Percentiles rank a stretch among this genome's conserved stretches.
These are phyloP conservation scores for Spinacia oleracea DNA, from an alignment of 179 eudicot species.

Conservation along the genomic window DNA sequence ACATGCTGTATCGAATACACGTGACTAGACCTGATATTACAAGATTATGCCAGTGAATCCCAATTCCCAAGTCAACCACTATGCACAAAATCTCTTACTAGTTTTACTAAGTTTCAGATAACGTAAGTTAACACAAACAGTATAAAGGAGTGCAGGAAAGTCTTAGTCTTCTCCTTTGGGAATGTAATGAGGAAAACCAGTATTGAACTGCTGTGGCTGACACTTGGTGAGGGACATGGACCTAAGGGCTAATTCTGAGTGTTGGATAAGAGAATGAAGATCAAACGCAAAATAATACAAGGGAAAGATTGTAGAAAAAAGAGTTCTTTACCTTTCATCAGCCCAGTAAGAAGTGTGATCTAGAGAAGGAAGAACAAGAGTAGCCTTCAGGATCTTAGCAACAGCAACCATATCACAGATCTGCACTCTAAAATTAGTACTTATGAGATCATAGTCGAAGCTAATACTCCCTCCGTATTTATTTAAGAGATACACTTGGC, in stretches of 20 bases:
- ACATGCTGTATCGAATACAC: background rate
- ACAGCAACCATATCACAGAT: slow-evolving; percentile 99
- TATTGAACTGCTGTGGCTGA: background rate
- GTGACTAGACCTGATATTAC: background rate
- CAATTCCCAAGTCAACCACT: background rate
- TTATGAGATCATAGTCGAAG: slow-evolving; percentile 42
- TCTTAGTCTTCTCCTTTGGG: background rate
- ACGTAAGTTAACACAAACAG: too few species aligned
- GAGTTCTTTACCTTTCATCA: slow-evolving; percentile 71
- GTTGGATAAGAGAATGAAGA: background rate
- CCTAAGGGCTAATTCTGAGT: background rate
- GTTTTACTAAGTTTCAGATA: background rate
- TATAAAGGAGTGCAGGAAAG: too few species aligned
- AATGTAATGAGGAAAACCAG: background rate
- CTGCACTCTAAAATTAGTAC: slow-evolving; percentile 81
- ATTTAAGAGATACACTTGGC: too few species aligned
- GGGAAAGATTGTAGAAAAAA: background rate
- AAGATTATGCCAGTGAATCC: background rate
- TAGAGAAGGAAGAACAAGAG: slow-evolving; percentile 94
- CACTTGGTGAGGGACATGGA: background rate
- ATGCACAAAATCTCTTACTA: background rate
- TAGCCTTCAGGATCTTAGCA: slow-evolving; percentile 97
- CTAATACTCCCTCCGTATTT: too few species aligned
- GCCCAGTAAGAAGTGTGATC: slow-evolving; percentile 99
- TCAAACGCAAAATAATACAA: background rate